Evolutionary conservation across 495 filamentous ascomycete genomes (phyloP).

Genomic region (Aspergillus bridgeri): DNA sequence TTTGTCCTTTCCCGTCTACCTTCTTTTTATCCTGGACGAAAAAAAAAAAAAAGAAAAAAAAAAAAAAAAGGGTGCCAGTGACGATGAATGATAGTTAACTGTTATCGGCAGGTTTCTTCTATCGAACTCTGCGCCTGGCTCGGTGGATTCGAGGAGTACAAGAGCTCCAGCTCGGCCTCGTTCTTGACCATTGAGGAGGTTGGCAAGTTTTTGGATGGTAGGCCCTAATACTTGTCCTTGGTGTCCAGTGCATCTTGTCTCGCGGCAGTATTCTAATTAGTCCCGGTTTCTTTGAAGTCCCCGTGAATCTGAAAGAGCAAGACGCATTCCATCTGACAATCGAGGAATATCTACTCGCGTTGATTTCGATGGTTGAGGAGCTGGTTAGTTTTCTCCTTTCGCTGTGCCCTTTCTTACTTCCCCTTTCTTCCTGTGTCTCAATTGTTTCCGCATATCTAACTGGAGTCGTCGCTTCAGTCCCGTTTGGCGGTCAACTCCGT

Average conservation of each 20-base stretch:
- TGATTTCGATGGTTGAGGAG: conserved; percentile 86
- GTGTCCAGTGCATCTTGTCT: conserved; percentile 1
- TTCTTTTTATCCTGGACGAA: background rate
- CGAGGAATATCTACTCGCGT: conserved; percentile 89
- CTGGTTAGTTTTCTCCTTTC: conserved; percentile 47
- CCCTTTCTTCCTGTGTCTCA: background rate
- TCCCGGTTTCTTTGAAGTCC: conserved; percentile 54
- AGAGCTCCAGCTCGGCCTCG: conserved; percentile 33
- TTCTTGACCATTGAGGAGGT: conserved; percentile 88
- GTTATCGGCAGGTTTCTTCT: conserved; percentile 48
- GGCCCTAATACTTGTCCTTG: conserved; percentile 13
- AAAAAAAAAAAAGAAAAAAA: no score
- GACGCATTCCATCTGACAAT: conserved; percentile 94
- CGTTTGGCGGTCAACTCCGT: conserved; percentile 95
- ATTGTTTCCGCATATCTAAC: conserved; percentile 1
- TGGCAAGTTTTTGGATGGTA: conserved; percentile 70
- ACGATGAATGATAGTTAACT: background rate
- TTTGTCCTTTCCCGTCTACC: background rate
- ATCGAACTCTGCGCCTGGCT: conserved; percentile 77
- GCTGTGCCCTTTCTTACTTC: background rate
- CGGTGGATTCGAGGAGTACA: conserved; percentile 55
- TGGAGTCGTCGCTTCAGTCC: conserved; percentile 40
- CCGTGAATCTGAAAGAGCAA: conserved; percentile 84
- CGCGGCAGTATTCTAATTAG: background rate
- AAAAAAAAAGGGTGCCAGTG: no score